These are phyloP conservation scores for Sporothrix pallida DNA, from an alignment of 2,329 filamentous ascomycete species.

Conservation along the genomic window DNA sequence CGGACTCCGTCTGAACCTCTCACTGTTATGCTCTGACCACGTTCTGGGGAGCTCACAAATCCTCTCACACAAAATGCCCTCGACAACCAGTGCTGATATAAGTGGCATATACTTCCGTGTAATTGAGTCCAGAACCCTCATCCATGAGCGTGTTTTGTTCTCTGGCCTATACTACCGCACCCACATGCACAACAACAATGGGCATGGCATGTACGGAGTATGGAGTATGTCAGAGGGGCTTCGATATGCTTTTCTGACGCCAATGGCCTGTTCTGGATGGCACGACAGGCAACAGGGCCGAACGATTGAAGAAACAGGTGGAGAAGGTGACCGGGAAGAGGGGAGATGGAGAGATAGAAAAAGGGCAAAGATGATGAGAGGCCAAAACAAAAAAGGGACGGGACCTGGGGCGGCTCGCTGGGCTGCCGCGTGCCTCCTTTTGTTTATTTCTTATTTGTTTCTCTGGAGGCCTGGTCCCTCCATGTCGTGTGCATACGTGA, in stretches of 20 bases:
- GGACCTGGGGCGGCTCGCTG: neutral
- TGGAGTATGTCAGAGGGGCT: constrained; percentile 1
- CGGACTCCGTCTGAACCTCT: neutral
- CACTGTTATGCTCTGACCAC: neutral
- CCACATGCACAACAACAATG: constrained; percentile 19
- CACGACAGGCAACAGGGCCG: constrained; percentile 15
- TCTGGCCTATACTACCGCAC: constrained; percentile 7
- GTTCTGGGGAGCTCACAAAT: neutral
- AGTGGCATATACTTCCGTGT: neutral
- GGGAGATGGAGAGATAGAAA: neutral
- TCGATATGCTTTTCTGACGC: constrained; percentile 2
- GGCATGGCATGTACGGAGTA: neutral
- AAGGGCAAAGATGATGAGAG: neutral
- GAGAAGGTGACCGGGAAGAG: neutral
- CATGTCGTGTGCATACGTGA: constrained; percentile 21
- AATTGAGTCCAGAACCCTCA: neutral
- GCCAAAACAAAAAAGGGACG: neutral
- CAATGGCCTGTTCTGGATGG: neutral
- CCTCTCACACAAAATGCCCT: constrained; percentile 7
- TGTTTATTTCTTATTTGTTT: constrained; percentile 17
- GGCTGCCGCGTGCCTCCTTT: neutral
- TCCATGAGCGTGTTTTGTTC: constrained; percentile 4
- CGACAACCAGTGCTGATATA: neutral
- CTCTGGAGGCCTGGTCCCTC: constrained; percentile 2
- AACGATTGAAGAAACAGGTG: neutral